A percentile compares a stretch with the other conserved stretches of the same genome.
Conservation (phyloP, 2,329 filamentous ascomycete genomes). For the Xylariaceae sp. region DNA sequence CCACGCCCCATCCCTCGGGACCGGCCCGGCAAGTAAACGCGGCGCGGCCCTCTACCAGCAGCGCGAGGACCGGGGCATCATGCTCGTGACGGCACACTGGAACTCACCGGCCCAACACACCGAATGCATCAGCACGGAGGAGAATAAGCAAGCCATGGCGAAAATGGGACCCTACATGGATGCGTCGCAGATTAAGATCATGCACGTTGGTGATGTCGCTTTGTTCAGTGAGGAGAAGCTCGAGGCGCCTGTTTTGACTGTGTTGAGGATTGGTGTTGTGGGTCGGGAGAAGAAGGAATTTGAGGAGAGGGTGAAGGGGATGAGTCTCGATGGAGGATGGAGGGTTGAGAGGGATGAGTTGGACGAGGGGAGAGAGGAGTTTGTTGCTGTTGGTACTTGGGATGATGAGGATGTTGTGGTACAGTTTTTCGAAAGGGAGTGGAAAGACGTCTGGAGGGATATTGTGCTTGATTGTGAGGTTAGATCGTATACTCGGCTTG, state of each 20-base stretch:
- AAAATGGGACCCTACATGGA: slow-evolving; percentile 1
- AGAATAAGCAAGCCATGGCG: slow-evolving; percentile 13
- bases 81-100: slow-evolving; percentile 25
- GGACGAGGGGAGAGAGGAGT: slow-evolving; percentile 17
- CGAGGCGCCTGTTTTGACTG: slow-evolving; percentile 11
- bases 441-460: slow-evolving; percentile 6
- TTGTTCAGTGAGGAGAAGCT: slow-evolving; percentile 12
- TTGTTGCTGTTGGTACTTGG: slow-evolving; percentile 20
- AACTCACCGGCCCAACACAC: slow-evolving; percentile 20
- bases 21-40: slow-evolving; percentile 12
- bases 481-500: slow-evolving; percentile 13
- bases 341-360: slow-evolving; percentile 20
- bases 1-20: slow-evolving; percentile 9
- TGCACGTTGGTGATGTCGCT: slow-evolving; percentile 14
- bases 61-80: slow-evolving; percentile 13
- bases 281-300: neutral
- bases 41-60: slow-evolving; percentile 21
- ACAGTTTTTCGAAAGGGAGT: slow-evolving; percentile 4
- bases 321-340: slow-evolving; percentile 15
- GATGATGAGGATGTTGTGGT: slow-evolving; percentile 6
- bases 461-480: slow-evolving; percentile 10
- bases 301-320: slow-evolving; percentile 1
- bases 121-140: slow-evolving; percentile 16
- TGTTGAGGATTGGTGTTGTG: slow-evolving; percentile 13
- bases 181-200: neutral